Base-by-base conservation (phyloP, 2,329 filamentous ascomycete species). In the Blumeria hordei region DNA sequence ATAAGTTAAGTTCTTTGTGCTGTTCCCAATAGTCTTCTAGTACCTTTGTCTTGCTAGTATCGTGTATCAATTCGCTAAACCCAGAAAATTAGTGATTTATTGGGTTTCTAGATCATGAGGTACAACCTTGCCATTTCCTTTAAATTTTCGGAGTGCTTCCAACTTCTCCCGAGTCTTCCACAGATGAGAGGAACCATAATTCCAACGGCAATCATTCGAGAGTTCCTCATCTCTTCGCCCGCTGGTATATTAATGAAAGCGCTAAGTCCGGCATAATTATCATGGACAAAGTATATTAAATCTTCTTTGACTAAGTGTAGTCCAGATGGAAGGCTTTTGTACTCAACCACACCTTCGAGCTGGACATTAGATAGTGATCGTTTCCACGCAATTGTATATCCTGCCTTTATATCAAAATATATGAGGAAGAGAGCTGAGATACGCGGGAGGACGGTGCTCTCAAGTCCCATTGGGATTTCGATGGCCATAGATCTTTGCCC, bases 271-370 rank as follows among this genome's bases (percentile, higher is more conserved):
- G 88, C 88, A 69, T 88, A 82, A 51, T 77, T 71, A 58, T 78
- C 81, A 64, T 96, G 88, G 45, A 94, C 81, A 67, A 96, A 98
- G 71, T 96, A 98, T 63, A 88, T 85, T 54, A 96, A 73, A 67
- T 98, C 92, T 60, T 88, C 80, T 35, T 81, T 73, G 18, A 96
- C 86, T 56, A 86, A 84, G 69, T 98, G 92, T 53, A 95, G 69
- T 28, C 92, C 92, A 0, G 90, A 96, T 2, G 92, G 92, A 50
- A 98, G 75, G 58, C 87, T 93, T 69, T 95, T 96, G 75, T 88
- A 98, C 69, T 98, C 92, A 63, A 95, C 87, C 28, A 84, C 80
- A 55, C 87, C 87, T 61, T 94, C 85, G 52, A 96, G 76, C 68
- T 77, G 74, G 69, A 90, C 74, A 52, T 78, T 80, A 12, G 79